phyloP scores from a whole-genome alignment of 164 flowering plant genomes.

The Sextonia rubra region DNA sequence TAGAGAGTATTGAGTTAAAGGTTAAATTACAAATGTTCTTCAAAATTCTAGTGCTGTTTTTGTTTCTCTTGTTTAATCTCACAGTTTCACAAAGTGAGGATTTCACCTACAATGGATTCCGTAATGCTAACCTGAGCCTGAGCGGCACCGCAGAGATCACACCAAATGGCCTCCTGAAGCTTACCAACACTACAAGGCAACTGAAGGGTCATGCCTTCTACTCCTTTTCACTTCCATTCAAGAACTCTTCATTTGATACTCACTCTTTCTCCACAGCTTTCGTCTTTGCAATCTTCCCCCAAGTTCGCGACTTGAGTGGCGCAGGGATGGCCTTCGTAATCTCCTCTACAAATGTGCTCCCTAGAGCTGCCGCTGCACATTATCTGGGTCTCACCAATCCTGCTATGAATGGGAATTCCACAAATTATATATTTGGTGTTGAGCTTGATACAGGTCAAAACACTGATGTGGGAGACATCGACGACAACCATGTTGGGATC shows the following conservation, averaged over 20 bases:
- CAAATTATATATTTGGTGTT: constrained; percentile 7
- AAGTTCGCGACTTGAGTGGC: constrained; percentile 7
- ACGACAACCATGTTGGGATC: constrained; percentile 14
- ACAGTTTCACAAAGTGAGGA: neutral
- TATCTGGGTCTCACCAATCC: constrained; percentile 9
- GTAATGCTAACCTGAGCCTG: neutral
- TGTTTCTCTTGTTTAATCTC: neutral
- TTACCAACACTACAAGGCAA: neutral
- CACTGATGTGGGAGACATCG: neutral
- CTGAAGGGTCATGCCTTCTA: neutral
- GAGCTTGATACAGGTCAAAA: constrained; percentile 9
- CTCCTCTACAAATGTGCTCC: neutral
- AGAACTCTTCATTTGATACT: neutral
- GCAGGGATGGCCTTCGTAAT: neutral
- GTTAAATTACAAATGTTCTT: neutral
- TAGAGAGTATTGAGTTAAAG: no score
- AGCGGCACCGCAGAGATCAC: constrained; percentile 10
- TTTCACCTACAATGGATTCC: neutral
- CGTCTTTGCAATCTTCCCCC: neutral
- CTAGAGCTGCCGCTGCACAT: neutral
- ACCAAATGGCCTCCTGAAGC: constrained; percentile 9
- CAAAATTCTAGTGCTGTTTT: neutral
- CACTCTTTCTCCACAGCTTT: neutral
- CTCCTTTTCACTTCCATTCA: neutral
- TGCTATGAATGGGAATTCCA: neutral